Percentiles rank a stretch among this genome's conserved stretches.
phyloP scores from a whole-genome alignment of 352 stramenopile genomes.

The Halophytophthora polymorphica region DNA sequence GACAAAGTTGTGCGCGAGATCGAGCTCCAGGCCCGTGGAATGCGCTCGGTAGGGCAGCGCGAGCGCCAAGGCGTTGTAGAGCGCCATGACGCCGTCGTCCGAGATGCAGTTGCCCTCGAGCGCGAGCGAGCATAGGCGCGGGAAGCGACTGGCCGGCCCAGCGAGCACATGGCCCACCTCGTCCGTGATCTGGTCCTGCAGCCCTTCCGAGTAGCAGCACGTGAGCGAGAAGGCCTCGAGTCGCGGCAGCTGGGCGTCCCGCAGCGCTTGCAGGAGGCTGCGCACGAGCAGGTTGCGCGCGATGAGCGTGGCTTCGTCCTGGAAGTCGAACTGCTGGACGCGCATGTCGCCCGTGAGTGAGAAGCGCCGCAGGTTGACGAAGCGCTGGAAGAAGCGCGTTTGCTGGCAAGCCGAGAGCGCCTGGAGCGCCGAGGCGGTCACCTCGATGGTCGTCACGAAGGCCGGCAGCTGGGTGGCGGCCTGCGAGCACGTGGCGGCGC shows the following conservation, averaged over 20 bases:
- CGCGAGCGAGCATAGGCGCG: slow-evolving; percentile 28
- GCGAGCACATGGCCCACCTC: slow-evolving; percentile 33
- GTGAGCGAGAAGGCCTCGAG: slow-evolving; percentile 29
- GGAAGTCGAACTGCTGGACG: slow-evolving; percentile 45
- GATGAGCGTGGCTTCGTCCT: slow-evolving; percentile 31
- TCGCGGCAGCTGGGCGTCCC: slow-evolving; percentile 22
- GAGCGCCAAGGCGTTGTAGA: slow-evolving; percentile 31
- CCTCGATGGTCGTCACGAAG: slow-evolving; percentile 34
- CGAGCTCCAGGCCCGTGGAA: slow-evolving; percentile 15
- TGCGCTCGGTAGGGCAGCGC: neutral
- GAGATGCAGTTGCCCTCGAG: slow-evolving; percentile 56
- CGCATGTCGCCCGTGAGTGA: slow-evolving; percentile 25
- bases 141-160: slow-evolving; percentile 27
- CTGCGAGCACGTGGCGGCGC: slow-evolving; percentile 28
- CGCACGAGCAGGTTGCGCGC: slow-evolving; percentile 38
- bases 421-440: slow-evolving; percentile 22
- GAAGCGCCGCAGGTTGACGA: slow-evolving; percentile 39
- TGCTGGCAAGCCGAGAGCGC: slow-evolving; percentile 15
- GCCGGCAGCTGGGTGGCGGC: slow-evolving; percentile 28
- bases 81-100: slow-evolving; percentile 36
- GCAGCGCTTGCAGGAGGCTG: slow-evolving; percentile 30
- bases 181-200: slow-evolving; percentile 46
- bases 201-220: slow-evolving; percentile 46
- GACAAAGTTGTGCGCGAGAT: slow-evolving; percentile 58
- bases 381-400: slow-evolving; percentile 32